Evolutionary conservation across 2,329 filamentous ascomycete genomes (phyloP).

Genomic region (Phaeoacremonium minimum): DNA sequence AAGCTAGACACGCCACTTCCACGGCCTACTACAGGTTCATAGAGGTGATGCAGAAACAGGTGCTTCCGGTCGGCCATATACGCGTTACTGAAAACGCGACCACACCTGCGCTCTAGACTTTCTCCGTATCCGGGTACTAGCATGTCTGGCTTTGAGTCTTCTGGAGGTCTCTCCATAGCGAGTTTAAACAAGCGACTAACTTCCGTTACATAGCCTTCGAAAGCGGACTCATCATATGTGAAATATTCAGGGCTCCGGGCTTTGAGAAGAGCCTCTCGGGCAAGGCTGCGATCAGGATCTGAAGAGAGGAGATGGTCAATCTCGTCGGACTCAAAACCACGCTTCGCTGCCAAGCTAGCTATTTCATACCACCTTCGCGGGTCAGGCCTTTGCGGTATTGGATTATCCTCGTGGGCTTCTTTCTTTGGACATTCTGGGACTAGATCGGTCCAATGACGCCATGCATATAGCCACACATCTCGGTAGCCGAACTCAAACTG

Average conservation of each 20-base stretch:
- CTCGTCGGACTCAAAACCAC: not conserved
- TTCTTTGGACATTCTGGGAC: constrained; percentile 1
- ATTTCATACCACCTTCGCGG: not conserved
- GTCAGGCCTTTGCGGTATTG: constrained; percentile 1
- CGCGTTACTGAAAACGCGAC: not conserved
- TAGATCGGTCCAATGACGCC: too few relatives aligned
- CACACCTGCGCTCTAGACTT: not conserved
- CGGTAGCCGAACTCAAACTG: too few relatives aligned
- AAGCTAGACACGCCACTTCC: too few relatives aligned
- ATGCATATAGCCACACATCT: too few relatives aligned
- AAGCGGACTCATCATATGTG: not conserved
- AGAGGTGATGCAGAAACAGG: not conserved
- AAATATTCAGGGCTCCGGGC: not conserved
- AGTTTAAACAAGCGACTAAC: too few relatives aligned
- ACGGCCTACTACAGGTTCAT: constrained; percentile 4
- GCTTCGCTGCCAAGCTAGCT: not conserved
- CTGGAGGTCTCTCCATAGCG: too few relatives aligned
- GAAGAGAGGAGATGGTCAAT: not conserved
- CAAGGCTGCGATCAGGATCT: not conserved
- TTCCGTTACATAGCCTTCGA: too few relatives aligned
- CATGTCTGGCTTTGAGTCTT: not conserved
- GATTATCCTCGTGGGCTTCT: not conserved
- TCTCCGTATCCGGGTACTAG: not conserved
- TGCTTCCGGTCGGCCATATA: not conserved
- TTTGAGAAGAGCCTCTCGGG: not conserved